A percentile compares a stretch with the other conserved stretches of the same genome.
These are phyloP conservation scores for Colletotrichum somersetense DNA, from an alignment of 2,329 filamentous ascomycete species.

Conservation along the genomic window DNA sequence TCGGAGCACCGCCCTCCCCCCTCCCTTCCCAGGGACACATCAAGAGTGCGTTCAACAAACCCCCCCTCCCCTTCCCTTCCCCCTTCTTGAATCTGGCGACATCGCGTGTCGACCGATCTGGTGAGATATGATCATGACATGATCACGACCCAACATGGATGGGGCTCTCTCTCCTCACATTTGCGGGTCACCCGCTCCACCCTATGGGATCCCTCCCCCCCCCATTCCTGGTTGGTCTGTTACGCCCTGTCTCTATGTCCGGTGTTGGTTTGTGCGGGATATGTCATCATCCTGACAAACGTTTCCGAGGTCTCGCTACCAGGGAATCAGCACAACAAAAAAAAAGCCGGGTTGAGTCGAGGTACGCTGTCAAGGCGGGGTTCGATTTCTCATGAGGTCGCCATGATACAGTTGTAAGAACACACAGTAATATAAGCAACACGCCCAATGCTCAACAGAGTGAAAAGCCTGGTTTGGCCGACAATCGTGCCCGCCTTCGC, in stretches of 20 bases:
- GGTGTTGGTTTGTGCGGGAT: no score
- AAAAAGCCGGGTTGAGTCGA: no score
- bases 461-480: no score
- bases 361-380: no score
- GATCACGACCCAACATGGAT: background rate
- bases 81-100: slow-evolving; percentile 12
- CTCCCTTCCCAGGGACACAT: background rate
- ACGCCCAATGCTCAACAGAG: no score
- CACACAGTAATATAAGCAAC: no score
- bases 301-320: no score
- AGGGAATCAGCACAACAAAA: no score
- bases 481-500: background rate
- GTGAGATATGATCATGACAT: slow-evolving; percentile 35
- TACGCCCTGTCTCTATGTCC: background rate
- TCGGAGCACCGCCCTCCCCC: background rate
- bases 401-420: no score
- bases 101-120: slow-evolving; percentile 23
- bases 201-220: background rate
- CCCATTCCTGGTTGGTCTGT: background rate
- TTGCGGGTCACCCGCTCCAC: slow-evolving; percentile 11
- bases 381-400: no score
- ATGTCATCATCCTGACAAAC: no score
- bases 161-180: slow-evolving; percentile 9
- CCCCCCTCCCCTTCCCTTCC: background rate
- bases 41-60: slow-evolving; percentile 4